These are phyloP conservation scores for Fusarium tupiense DNA, from an alignment of 2,329 filamentous ascomycete genomes.

Conservation along the genomic window DNA sequence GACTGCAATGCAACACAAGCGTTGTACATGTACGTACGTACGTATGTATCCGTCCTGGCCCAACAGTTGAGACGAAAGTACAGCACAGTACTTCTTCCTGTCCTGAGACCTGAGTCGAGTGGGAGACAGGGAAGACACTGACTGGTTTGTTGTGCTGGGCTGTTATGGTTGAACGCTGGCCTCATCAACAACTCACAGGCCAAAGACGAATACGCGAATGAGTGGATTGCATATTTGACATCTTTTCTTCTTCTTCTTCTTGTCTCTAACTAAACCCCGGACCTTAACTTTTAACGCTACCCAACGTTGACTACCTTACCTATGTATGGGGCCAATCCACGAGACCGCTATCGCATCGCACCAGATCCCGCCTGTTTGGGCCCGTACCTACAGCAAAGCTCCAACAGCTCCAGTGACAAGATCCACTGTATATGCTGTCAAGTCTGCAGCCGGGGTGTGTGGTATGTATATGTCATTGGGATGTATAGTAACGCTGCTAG, in stretches of 20 bases:
- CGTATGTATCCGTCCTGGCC: not conserved
- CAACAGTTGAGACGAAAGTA: conserved; percentile 10
- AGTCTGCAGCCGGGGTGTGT: conserved; percentile 16
- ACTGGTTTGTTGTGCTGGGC: conserved; percentile 2
- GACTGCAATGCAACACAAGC: conserved; percentile 37
- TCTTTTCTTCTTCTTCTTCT: not conserved
- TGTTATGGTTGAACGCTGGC: conserved; percentile 5
- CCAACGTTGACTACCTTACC: not conserved
- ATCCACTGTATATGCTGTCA: conserved; percentile 30
- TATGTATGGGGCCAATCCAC: conserved; percentile 12
- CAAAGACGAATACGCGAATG: conserved; percentile 24
- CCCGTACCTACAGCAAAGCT: conserved; percentile 38
- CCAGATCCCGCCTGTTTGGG: conserved; percentile 43
- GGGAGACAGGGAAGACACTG: not conserved
- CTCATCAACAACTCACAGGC: conserved; percentile 9
- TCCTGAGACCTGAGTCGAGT: not conserved
- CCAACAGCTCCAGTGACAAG: conserved; percentile 7
- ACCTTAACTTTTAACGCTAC: not conserved
- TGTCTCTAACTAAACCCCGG: not conserved
- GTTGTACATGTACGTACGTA: not conserved
- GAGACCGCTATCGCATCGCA: conserved; percentile 38
- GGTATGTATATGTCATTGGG: not conserved
- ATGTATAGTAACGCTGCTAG: not conserved
- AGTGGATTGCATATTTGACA: conserved; percentile 10
- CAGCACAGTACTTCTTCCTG: not conserved